Evolutionary conservation across 306 rosid genomes (phyloP), one percentile per base, ranked within the genome.

Genomic region (Fragaria nilgerrensis): DNA sequence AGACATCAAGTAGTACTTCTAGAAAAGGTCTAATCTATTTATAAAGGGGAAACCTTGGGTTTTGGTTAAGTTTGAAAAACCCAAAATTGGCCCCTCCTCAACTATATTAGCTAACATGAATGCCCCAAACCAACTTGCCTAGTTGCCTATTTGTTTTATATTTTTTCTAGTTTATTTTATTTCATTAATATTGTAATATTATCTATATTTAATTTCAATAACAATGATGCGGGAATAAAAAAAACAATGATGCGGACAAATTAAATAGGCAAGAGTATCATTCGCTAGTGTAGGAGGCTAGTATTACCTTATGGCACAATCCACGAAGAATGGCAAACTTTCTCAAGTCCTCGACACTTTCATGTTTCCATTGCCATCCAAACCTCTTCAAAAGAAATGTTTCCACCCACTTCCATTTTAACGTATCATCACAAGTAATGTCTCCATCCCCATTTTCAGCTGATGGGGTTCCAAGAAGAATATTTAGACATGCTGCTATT

Each of bases 351-450:
- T 85, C 85, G 73, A 84, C 55, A 70, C 74, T 82, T 73, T 90
- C 97, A 70, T 76, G 48, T 81, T 87, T 90, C 97, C 96, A 95
- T 53, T 90, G 82, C 92, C 96, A 95, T 29, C 89, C 88, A 84
- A 89, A 95, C 82, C 98, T 95, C 85, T 95, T 95, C 58, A 72
- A 63, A 81, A 95, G 91, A 80, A 92, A 95, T 58, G 74, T 78
- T 86, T 95, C 97, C 77, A 95, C 97, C 98, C 98, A 95, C 75
- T 80, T 90, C 97, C 93, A 86, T 81, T 95, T 95, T 84, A 92
- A 64, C 52, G 83, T 79, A 74, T 86, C 87, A 72, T 86, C 92
- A 82, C 74, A 72, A 23, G 73, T 82, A 84, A 78, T 64, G 22
- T 90, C 87, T 14, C 55, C 83, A 78, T 88, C 90, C 49, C 41